phyloP scores from a whole-genome alignment of 306 rosid genomes.

The Notholithocarpus densiflorus region DNA sequence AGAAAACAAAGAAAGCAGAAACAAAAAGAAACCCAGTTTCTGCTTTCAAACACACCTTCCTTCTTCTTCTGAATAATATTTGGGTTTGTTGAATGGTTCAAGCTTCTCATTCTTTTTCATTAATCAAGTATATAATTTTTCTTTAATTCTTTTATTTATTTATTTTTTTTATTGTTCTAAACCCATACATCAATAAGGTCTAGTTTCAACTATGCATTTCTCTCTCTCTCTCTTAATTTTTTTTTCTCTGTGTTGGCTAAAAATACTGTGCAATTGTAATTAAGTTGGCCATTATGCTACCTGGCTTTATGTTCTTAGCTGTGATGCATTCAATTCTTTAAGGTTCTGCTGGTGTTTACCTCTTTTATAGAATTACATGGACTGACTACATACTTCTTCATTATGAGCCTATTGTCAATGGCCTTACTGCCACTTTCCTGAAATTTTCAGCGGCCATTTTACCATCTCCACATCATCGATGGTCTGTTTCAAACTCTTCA shows the following conservation, averaged over 20 bases:
- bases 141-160: background rate
- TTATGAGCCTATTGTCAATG: slow-evolving; percentile 15
- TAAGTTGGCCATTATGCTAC: background rate
- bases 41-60: background rate
- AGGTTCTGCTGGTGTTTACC: background rate
- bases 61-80: slow-evolving; percentile 29
- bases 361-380: background rate
- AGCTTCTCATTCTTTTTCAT: slow-evolving; percentile 30
- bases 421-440: slow-evolving; percentile 26
- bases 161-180: slow-evolving; percentile 20
- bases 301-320: slow-evolving; percentile 3
- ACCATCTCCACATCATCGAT: slow-evolving; percentile 86
- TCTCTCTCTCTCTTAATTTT: background rate
- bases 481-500: slow-evolving; percentile 86
- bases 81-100: slow-evolving; percentile 44
- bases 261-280: background rate
- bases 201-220: background rate
- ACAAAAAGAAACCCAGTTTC: too few relatives aligned
- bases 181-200: slow-evolving; percentile 9
- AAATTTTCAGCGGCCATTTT: slow-evolving; percentile 63
- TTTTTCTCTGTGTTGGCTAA: background rate
- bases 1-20: slow-evolving; percentile 21
- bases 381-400: background rate
- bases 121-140: slow-evolving; percentile 12
- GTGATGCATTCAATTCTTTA: background rate